Evolutionary conservation across 2,329 filamentous ascomycete species (phyloP), one percentile per base, ranked within the genome.

Genomic region (Waltergamsia citrina): DNA sequence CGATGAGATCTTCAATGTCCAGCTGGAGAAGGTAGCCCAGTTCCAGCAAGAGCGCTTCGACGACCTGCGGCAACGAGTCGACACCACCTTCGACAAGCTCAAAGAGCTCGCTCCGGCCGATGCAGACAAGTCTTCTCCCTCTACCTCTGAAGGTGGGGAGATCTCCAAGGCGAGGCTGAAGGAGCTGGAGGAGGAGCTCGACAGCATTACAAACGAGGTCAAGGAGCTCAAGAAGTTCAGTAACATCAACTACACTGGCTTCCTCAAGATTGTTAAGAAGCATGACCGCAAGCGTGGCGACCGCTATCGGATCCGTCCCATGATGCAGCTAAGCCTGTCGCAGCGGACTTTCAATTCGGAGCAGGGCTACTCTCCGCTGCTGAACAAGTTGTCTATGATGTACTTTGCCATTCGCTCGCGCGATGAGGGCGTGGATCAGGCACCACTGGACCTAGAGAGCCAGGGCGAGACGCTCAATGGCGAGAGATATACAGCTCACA

Each of bases 221-320:
- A 90, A 82, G 55, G 85, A 94, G 65, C 72, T 98, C 46, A 92
- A 94, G 62, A 92, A 85, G 57, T 98, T 92, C 63, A 92, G 86
- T 59, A 84, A 81, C 43, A 81, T 95, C 64, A 98, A 98, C 64
- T 98, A 95, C 60, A 94, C 92, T 6, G 92, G 87, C 31, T 94
- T 96, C 60, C 73, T 95, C 53, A 98, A 98, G 69, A 94, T 94
- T 31, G 87, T 87, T 37, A 98, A 98, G 77, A 98, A 98, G 65
- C 92, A 98, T 61, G 92, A 98, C 60, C 84, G 92, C 45, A 93
- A 90, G 63, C 75, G 90, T 44, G 88, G 88, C 36, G 72, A 78
- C 44, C 73, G 78, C 34, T 96, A 96, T 66, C 85, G 81, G 55
- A 83, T 96, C 45, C 78, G 86, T 17, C 88, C 92, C 19, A 79